These are phyloP conservation scores for Puccinia polysora DNA, from an alignment of 1,284 basidiomycete genomes.

Conservation along the genomic window DNA sequence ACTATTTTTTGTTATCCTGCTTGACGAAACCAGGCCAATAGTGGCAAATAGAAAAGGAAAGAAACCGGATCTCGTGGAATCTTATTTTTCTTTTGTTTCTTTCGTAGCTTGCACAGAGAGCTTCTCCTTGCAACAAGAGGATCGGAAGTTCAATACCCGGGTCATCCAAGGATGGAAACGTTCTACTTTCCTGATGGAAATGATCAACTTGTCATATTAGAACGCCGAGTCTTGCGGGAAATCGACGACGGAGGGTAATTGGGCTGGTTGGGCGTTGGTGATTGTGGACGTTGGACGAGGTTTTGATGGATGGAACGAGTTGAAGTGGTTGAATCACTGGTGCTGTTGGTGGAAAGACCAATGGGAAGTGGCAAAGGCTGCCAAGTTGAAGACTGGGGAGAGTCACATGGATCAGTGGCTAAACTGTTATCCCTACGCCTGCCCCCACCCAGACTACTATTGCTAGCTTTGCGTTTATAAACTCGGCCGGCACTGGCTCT, in stretches of 20 bases:
- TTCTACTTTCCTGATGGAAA: neutral
- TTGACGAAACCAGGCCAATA: too few species aligned
- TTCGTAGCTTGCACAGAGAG: too few species aligned
- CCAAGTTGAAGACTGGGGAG: neutral
- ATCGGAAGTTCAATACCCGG: neutral
- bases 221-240: conserved; percentile 20
- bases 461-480: conserved; percentile 43
- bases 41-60: too few species aligned
- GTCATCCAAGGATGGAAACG: neutral
- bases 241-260: neutral
- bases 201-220: conserved; percentile 5
- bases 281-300: conserved; percentile 6
- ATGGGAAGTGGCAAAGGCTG: conserved; percentile 1
- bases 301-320: neutral
- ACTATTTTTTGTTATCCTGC: too few species aligned
- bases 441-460: conserved; percentile 20
- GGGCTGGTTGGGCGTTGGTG: conserved; percentile 16
- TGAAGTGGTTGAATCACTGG: neutral
- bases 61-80: too few species aligned
- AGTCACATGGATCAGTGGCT: neutral
- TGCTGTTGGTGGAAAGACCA: neutral
- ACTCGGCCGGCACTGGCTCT: conserved; percentile 38
- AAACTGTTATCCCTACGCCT: neutral
- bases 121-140: too few species aligned
- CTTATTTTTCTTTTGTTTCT: too few species aligned